Conservation (phyloP, 2,329 filamentous ascomycete genomes). For the Helotiales sp. region DNA sequence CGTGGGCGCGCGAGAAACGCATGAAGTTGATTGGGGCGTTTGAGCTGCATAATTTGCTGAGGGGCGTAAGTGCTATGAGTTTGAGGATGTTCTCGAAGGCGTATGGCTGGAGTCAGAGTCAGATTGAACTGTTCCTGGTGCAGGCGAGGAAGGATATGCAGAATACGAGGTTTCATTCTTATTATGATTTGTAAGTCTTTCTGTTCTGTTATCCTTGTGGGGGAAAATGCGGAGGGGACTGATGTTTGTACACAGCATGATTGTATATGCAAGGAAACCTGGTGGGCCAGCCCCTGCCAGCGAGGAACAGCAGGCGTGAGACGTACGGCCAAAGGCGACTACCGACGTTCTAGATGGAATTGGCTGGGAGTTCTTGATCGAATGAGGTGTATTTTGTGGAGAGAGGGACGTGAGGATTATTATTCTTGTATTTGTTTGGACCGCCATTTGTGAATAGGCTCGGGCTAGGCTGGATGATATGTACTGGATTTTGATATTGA, state of each 20-base stretch:
- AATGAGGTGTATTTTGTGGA: background rate
- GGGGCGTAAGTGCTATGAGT: slow-evolving; percentile 25
- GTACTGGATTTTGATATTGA: background rate
- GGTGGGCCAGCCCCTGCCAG: background rate
- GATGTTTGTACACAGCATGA: background rate
- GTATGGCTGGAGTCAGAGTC: slow-evolving; percentile 32
- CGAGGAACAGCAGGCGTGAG: background rate
- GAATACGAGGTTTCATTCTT: slow-evolving; percentile 30
- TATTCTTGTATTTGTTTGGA: background rate
- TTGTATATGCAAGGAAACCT: slow-evolving; percentile 15
- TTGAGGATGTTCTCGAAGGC: slow-evolving; percentile 29
- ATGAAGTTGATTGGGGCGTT: slow-evolving; percentile 32
- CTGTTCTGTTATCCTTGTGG: background rate
- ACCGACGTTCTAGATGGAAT: background rate
- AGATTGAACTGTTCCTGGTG: slow-evolving; percentile 36
- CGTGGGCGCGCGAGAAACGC: slow-evolving; percentile 52
- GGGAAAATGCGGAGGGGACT: background rate
- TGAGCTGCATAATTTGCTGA: slow-evolving; percentile 28
- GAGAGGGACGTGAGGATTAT: background rate
- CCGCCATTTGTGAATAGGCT: background rate
- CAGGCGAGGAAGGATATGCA: slow-evolving; percentile 26
- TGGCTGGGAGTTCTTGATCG: background rate
- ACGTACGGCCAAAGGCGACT: background rate
- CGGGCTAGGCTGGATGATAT: background rate
- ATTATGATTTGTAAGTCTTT: slow-evolving; percentile 30